Conservation (phyloP, 1,139 yeast genomes). For the Scheffersomyces cryptocercus region DNA sequence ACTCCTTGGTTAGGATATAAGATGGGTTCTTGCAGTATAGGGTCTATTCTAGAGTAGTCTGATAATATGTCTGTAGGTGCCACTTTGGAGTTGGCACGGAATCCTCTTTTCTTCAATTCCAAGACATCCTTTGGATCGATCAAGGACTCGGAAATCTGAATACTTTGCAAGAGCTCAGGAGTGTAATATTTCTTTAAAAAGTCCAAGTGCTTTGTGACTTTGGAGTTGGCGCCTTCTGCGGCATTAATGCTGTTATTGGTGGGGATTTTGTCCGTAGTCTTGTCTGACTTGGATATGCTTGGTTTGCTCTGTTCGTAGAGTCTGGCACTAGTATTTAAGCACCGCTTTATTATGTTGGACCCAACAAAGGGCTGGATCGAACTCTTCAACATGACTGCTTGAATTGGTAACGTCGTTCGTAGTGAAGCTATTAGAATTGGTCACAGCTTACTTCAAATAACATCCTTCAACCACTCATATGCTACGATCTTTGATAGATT, state of each 20-base stretch:
- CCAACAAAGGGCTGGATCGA: not conserved
- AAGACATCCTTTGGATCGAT: slow-evolving; percentile 58
- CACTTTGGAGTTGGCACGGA: slow-evolving; percentile 30
- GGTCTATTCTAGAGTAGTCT: slow-evolving; percentile 39
- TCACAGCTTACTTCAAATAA: too few relatives aligned
- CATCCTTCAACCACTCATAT: too few relatives aligned
- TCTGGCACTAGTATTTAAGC: not conserved
- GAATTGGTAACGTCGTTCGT: too few relatives aligned
- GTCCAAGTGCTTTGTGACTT: slow-evolving; percentile 50
- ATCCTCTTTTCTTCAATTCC: slow-evolving; percentile 34
- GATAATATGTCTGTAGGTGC: slow-evolving; percentile 27
- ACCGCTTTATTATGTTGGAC: not conserved
- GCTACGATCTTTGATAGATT: not conserved
- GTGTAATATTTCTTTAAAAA: slow-evolving; percentile 71
- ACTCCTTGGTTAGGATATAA: slow-evolving; percentile 48
- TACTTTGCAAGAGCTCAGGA: slow-evolving; percentile 76
- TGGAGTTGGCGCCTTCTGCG: slow-evolving; percentile 10
- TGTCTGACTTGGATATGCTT: not conserved
- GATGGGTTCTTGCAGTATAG: slow-evolving; percentile 50
- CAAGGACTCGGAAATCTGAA: slow-evolving; percentile 74
- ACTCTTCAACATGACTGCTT: not conserved
- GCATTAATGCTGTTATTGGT: not conserved
- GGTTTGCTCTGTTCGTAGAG: not conserved
- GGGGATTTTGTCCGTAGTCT: not conserved
- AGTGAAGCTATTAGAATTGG: too few relatives aligned